Evolutionary conservation across 2,329 filamentous ascomycete species (phyloP).

Genomic region (Pyrenophora teres): DNA sequence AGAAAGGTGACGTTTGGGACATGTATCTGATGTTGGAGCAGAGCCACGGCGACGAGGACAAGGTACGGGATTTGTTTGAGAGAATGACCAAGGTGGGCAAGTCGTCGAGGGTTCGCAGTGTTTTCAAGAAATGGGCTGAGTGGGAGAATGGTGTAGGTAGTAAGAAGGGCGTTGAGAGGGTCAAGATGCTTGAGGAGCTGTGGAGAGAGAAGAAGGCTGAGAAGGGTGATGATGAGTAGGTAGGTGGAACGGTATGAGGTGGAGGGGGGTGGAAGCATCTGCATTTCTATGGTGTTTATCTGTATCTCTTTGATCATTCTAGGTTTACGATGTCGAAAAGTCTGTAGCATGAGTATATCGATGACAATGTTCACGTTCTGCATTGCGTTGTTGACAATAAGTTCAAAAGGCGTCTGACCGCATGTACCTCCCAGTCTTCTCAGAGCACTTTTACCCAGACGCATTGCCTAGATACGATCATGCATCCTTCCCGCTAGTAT

Average conservation of each 20-base stretch:
- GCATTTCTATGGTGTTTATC: too few species aligned
- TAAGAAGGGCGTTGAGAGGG: constrained; percentile 70
- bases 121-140: constrained; percentile 90
- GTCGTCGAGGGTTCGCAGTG: constrained; percentile 78
- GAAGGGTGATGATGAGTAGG: constrained; percentile 19
- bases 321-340: too few species aligned
- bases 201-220: constrained; percentile 61
- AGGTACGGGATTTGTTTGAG: constrained; percentile 79
- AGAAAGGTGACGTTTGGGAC: constrained; percentile 91
- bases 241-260: too few species aligned
- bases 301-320: too few species aligned
- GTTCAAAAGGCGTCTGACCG: too few species aligned
- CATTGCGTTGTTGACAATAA: too few species aligned
- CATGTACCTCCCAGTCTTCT: too few species aligned
- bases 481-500: too few species aligned
- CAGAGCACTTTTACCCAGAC: too few species aligned
- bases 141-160: constrained; percentile 78
- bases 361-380: not conserved
- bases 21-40: constrained; percentile 84
- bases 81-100: constrained; percentile 73
- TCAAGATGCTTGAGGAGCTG: constrained; percentile 71
- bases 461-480: too few species aligned
- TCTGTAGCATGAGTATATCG: too few species aligned
- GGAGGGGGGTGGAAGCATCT: too few species aligned
- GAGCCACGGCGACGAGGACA: constrained; percentile 61